These are phyloP conservation scores for Lipomyces sp. DNA, from an alignment of 805 yeast genomes.

Conservation along the genomic window DNA sequence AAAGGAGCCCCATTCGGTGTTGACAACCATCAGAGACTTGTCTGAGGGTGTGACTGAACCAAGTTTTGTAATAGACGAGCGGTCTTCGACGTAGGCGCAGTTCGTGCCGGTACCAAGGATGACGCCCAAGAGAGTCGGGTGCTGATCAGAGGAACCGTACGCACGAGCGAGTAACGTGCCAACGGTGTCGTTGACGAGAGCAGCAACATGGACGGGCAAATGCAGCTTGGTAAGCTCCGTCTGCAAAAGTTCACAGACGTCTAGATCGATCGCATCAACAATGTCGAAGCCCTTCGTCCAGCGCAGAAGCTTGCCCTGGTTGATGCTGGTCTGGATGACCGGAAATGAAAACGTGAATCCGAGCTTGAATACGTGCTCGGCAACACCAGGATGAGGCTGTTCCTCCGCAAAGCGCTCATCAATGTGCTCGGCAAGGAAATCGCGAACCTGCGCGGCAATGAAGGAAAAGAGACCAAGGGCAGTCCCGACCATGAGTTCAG, in stretches of 20 bases:
- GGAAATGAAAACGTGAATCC: slow-evolving; percentile 97
- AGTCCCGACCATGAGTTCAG: slow-evolving; percentile 65
- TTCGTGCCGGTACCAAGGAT: slow-evolving; percentile 98
- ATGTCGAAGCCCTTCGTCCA: slow-evolving; percentile 97
- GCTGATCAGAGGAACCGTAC: slow-evolving; percentile 58
- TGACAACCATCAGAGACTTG: slow-evolving; percentile 24
- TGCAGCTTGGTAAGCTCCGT: slow-evolving; percentile 56
- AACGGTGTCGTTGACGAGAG: slow-evolving; percentile 92
- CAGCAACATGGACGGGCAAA: slow-evolving; percentile 64
- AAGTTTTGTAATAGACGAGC: slow-evolving; percentile 71
- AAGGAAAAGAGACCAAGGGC: slow-evolving; percentile 67
- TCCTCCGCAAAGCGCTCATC: slow-evolving; percentile 43
- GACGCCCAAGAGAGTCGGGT: slow-evolving; percentile 77
- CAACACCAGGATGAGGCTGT: slow-evolving; percentile 18
- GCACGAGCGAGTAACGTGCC: slow-evolving; percentile 90
- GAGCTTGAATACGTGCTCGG: slow-evolving; percentile 51
- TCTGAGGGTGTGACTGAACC: slow-evolving; percentile 38
- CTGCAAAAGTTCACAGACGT: slow-evolving; percentile 74
- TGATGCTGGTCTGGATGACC: slow-evolving; percentile 75
- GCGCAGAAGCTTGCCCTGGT: slow-evolving; percentile 76
- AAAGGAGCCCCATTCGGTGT: slow-evolving; percentile 96
- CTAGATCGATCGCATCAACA: slow-evolving; percentile 78
- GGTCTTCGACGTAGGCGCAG: slow-evolving; percentile 84
- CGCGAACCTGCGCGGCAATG: slow-evolving; percentile 65
- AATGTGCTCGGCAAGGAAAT: slow-evolving; percentile 68